These are phyloP conservation scores for Pseudopithomyces maydicus DNA, from an alignment of 2,329 filamentous ascomycete genomes.

Conservation along the genomic window DNA sequence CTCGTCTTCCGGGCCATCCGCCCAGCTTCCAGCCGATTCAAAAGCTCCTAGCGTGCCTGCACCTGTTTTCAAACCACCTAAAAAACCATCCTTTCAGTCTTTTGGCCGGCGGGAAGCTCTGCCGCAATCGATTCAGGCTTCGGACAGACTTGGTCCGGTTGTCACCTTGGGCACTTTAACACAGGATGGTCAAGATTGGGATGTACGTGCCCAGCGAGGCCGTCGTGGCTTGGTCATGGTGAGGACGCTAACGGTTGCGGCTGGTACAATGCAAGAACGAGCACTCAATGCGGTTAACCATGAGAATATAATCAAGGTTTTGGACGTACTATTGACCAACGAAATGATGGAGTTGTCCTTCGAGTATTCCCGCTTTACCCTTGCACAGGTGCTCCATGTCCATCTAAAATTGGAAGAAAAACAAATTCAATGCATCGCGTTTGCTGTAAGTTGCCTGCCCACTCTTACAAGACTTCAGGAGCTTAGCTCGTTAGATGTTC, in stretches of 20 bases:
- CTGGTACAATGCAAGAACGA: constrained; percentile 1
- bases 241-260: background rate
- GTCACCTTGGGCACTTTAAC: constrained; percentile 8
- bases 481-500: constrained; percentile 11
- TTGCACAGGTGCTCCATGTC: constrained; percentile 12
- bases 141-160: background rate
- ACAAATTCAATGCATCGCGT: constrained; percentile 13
- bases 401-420: constrained; percentile 12
- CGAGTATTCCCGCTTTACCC: constrained; percentile 14
- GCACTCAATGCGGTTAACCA: background rate
- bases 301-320: constrained; percentile 5
- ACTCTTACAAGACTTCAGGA: background rate
- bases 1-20: background rate
- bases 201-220: constrained; percentile 5
- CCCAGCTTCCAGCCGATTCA: too few species aligned
- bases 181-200: constrained; percentile 10
- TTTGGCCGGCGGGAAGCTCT: background rate
- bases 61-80: background rate
- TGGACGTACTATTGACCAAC: background rate
- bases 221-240: constrained; percentile 10
- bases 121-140: background rate
- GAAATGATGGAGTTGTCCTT: constrained; percentile 5
- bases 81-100: background rate
- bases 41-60: too few species aligned
- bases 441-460: constrained; percentile 9